phyloP scores from a whole-genome alignment of 1,139 yeast species.

The Saccharomycopsis crataegensis region DNA sequence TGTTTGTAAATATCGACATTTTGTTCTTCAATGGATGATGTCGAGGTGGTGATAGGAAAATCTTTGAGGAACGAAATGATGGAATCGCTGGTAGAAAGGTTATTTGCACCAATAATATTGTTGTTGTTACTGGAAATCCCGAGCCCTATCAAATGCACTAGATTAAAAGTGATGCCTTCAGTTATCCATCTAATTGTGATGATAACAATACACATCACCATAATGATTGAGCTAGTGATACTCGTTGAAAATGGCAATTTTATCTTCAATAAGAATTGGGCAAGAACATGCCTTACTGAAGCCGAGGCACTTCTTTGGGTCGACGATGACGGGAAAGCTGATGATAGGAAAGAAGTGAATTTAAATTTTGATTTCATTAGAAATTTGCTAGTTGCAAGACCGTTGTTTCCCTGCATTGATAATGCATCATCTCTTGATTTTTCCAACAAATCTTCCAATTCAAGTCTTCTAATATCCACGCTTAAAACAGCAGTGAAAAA shows the following conservation, averaged over 20 bases:
- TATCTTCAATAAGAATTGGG: constrained; percentile 28
- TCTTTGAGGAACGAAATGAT: too few species aligned
- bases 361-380: too few species aligned
- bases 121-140: not conserved
- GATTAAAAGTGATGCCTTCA: constrained; percentile 13
- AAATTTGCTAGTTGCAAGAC: too few species aligned
- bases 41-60: too few species aligned
- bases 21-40: not conserved
- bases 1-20: not conserved
- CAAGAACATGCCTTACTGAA: not conserved
- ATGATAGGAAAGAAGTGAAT: not conserved
- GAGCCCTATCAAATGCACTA: not conserved
- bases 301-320: not conserved
- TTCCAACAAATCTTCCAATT: constrained; percentile 45
- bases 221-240: constrained; percentile 24
- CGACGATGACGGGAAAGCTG: not conserved
- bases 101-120: not conserved
- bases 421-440: too few species aligned
- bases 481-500: constrained; percentile 58
- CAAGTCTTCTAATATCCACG: constrained; percentile 58
- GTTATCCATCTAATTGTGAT: constrained; percentile 28
- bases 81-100: too few species aligned
- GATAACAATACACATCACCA: constrained; percentile 23
- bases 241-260: constrained; percentile 30
- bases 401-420: too few species aligned